Base-by-base conservation (phyloP, 1,284 basidiomycete genomes). In the Anthracocystis walkeri region DNA sequence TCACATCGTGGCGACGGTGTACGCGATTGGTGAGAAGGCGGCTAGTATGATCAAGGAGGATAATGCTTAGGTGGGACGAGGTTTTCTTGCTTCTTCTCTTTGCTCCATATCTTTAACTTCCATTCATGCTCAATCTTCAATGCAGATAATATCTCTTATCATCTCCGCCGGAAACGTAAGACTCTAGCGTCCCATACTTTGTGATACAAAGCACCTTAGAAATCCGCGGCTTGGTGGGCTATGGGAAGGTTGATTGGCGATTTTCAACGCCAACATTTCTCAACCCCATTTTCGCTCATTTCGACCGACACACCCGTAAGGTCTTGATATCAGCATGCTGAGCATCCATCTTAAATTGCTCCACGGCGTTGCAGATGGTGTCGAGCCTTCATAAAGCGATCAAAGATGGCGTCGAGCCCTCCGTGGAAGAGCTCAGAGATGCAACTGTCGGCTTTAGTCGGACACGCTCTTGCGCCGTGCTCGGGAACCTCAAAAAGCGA, bases 11-110 rank as follows among this genome's bases (percentile, higher is more conserved):
- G 59, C 68, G 14, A 70, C 70, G 20, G 72, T 77, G 16, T 77
- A 77, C 52, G 75, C 75, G 16, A 48, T 77, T 5, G 75, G 66
- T 3, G 75, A 77, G 46, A 77, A 77, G 58, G 75, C 75, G 12
- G 70, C 75, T 1, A 57, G 67, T 31, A 77, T 77, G 75, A 77
- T 77, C 33, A 48, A 33, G 35, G 58, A 74, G 51, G 71, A 76
- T 42, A 65, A 65, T 25, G 48, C 20, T 7, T 54, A 59, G 55
- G 21, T 18, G 46, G 14, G n/a, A 16, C 6, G n/a, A 21, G 45
- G 25, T 11, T 42, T 23, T 45, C 38, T 40, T 38, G 12, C 33
- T 38, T 11, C 35, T 38, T 38, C 4, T 14, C 3, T 14, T 38
- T 12, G 35, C 10, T 10, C 35, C 35, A 38, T 3, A 33, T 12